phyloP scores from a whole-genome alignment of 805 yeast species.

The Candida sanyiensis region DNA sequence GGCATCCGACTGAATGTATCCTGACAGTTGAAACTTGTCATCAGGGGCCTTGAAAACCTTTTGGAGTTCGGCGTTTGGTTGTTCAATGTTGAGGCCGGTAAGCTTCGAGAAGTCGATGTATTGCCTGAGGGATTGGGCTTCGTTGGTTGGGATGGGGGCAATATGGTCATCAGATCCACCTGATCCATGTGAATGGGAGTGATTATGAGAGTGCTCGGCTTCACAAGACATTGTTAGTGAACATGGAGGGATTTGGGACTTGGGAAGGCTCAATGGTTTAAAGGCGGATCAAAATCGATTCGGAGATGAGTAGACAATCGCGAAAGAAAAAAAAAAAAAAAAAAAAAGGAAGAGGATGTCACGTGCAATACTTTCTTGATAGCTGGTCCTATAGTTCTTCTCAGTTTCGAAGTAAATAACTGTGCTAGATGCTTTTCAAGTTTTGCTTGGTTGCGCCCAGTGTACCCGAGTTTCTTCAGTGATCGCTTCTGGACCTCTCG shows the following conservation, averaged over 20 bases:
- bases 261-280: too few species aligned
- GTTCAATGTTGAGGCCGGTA: constrained; percentile 56
- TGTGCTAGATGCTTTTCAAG: too few species aligned
- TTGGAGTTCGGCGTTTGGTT: constrained; percentile 42
- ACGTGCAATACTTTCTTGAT: too few species aligned
- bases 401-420: too few species aligned
- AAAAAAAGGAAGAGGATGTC: too few species aligned
- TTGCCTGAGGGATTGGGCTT: constrained; percentile 59
- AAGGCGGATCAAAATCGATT: too few species aligned
- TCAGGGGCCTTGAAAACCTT: constrained; percentile 44
- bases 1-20: constrained; percentile 57
- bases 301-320: not conserved
- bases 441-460: too few species aligned
- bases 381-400: too few species aligned
- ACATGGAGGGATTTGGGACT: not conserved
- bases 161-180: constrained; percentile 24
- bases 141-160: constrained; percentile 67
- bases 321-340: too few species aligned
- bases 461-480: too few species aligned
- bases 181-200: constrained; percentile 17
- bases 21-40: constrained; percentile 43
- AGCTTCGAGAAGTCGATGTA: constrained; percentile 57
- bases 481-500: too few species aligned
- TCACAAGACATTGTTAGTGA: constrained; percentile 31
- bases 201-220: constrained; percentile 25